Evolutionary conservation across 1,284 basidiomycete genomes (phyloP).

Genomic region (Trichosporon ovoides): DNA sequence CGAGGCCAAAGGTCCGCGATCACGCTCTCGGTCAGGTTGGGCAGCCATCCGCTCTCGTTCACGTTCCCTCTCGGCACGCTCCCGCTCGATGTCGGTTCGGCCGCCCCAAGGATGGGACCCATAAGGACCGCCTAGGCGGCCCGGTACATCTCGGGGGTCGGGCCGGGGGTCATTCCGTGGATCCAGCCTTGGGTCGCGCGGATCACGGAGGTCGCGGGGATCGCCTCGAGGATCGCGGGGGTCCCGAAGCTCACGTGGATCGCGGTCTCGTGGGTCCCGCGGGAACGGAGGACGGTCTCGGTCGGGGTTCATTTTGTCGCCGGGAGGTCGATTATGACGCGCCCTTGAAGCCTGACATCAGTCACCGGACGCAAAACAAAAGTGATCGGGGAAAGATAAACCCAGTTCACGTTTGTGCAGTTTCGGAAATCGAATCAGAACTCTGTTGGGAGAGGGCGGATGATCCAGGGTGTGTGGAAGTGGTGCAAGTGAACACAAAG

Average conservation of each 20-base stretch:
- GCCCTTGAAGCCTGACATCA: neutral
- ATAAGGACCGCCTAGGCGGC: neutral
- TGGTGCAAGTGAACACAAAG: neutral
- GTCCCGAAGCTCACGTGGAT: neutral
- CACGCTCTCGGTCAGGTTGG: slow-evolving; percentile 5
- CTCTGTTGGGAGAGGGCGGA: too few species aligned
- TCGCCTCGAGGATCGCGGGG: neutral
- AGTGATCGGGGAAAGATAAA: neutral
- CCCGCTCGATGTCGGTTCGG: slow-evolving; percentile 16
- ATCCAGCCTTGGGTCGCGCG: neutral
- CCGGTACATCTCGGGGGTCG: neutral
- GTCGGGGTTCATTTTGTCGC: neutral
- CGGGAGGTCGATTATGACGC: neutral
- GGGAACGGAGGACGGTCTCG: slow-evolving; percentile 4
- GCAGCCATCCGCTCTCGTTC: slow-evolving; percentile 5
- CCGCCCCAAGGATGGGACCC: slow-evolving; percentile 1
- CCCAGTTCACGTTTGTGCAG: neutral
- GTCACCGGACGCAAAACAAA: neutral
- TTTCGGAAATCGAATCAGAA: neutral
- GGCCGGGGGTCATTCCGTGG: neutral
- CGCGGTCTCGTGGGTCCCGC: neutral
- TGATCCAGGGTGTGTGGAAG: neutral
- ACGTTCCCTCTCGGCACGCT: slow-evolving; percentile 14
- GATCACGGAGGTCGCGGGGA: neutral
- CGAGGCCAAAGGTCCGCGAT: slow-evolving; percentile 1